A percentile compares a stretch with the other conserved stretches of the same genome.
Evolutionary conservation across 179 eudicot genomes (phyloP).

Genomic region (Carnegiea gigantea): DNA sequence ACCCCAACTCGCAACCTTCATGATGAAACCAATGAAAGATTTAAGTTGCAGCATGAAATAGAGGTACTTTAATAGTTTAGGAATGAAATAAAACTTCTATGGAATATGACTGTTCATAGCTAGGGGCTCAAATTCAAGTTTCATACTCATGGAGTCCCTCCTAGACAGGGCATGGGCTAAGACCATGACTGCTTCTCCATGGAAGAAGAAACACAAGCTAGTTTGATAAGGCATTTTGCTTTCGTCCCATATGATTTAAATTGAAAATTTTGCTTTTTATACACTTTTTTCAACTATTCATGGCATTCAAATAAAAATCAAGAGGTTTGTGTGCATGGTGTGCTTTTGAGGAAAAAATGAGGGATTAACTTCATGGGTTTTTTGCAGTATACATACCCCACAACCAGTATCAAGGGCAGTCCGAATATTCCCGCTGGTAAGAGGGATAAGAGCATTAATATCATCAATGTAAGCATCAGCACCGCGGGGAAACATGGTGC

Average conservation of each 20-base stretch:
- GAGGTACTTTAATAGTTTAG: background rate
- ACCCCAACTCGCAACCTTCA: constrained; percentile 91
- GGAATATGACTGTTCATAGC: background rate
- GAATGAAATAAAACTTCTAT: background rate
- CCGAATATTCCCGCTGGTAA: constrained; percentile 57
- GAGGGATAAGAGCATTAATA: constrained; percentile 63
- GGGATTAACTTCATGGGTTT: background rate
- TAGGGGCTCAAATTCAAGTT: background rate
- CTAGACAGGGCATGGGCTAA: too few relatives aligned
- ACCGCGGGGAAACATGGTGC: constrained; percentile 89
- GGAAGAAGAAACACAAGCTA: background rate
- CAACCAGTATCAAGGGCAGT: constrained; percentile 93
- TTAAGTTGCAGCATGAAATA: background rate
- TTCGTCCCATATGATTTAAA: too few relatives aligned
- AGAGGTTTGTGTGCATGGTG: background rate
- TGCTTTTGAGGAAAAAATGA: background rate
- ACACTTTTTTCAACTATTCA: background rate
- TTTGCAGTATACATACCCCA: constrained; percentile 48
- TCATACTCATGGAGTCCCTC: background rate
- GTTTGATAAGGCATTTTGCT: background rate
- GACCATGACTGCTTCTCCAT: too few relatives aligned
- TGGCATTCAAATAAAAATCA: background rate
- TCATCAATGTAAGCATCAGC: constrained; percentile 95
- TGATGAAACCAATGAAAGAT: constrained; percentile 16
- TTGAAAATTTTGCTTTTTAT: too few relatives aligned